These are phyloP conservation scores for Entamoeba invadens DNA, from an alignment of 208 protist species.

Conservation along the genomic window DNA sequence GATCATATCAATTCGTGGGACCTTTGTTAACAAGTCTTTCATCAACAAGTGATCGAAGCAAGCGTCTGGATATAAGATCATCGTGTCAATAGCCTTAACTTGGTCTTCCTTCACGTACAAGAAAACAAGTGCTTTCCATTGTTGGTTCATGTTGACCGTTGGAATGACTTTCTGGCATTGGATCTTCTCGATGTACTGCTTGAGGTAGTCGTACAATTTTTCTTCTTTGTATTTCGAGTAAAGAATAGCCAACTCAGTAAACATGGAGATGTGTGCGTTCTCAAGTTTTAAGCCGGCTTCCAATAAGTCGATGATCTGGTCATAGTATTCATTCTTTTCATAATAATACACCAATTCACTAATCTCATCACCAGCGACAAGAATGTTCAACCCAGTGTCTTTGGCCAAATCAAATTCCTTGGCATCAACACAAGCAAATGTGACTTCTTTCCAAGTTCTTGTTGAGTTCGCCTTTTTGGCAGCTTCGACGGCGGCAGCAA, in stretches of 20 bases:
- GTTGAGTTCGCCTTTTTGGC: slow-evolving; percentile 84
- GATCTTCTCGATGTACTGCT: slow-evolving; percentile 76
- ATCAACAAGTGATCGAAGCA: slow-evolving; percentile 88
- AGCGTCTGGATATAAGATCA: slow-evolving; percentile 86
- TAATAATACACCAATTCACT: slow-evolving; percentile 67
- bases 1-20: slow-evolving; percentile 77
- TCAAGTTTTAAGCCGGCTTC: slow-evolving; percentile 73
- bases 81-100: slow-evolving; percentile 81
- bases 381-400: slow-evolving; percentile 82
- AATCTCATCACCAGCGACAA: slow-evolving; percentile 88
- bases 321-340: slow-evolving; percentile 63
- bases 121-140: slow-evolving; percentile 79
- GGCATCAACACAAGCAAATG: slow-evolving; percentile 83
- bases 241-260: slow-evolving; percentile 94
- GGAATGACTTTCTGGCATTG: slow-evolving; percentile 87
- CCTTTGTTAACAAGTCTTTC: slow-evolving; percentile 78
- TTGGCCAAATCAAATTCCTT: slow-evolving; percentile 89
- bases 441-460: slow-evolving; percentile 52
- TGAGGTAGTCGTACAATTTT: slow-evolving; percentile 94
- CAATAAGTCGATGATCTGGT: slow-evolving; percentile 76
- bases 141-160: slow-evolving; percentile 68
- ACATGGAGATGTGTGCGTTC: slow-evolving; percentile 91
- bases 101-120: slow-evolving; percentile 88
- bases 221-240: slow-evolving; percentile 91
- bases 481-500: slow-evolving; percentile 69